Base-by-base conservation (phyloP, 129 eudicot genomes). In the Flaveria bidentis region DNA sequence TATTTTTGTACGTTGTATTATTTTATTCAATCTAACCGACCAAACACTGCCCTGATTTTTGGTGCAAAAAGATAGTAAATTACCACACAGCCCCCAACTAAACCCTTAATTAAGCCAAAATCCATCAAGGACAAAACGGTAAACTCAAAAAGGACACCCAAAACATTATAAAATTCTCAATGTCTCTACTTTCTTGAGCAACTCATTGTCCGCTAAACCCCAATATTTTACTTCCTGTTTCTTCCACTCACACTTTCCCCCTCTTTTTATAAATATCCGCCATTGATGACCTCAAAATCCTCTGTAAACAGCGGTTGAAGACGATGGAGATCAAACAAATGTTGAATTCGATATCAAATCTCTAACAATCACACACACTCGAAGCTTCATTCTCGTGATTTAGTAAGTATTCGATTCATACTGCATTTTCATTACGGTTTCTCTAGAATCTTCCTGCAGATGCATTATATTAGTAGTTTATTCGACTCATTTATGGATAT, bases 371-470 rank as follows among this genome's bases (percentile, higher is more conserved):
- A 18, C 51, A 22, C 67, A 42, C 55, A 73, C 67, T 33, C 52
- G 65, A 64, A 65, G 42, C 0, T 52, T 67, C 74, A 56, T 67
- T 76, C 56, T 69, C 26, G 42, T 65, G 26, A 20, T 66, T 69
- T 11, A 58, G 81, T 77, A 57, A 68, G 75, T 69, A 68, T 69
- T 77, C 76, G 69, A 23, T 68, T 69, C 69, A 55, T 5, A 63
- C 49, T 49, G 23, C 26, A 16, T 68, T 76, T 66, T 60, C 67
- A 66, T 51, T 52, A 30, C 65, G 73, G 3, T 76, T 71, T 67
- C 46, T 67, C 75, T 77, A 67, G 58, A 68, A 68, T 68, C 75
- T 77, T 77, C 75, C 39, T 68, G 81, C 75, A 68, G 25, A 75
- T 56, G 69, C 75, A 77, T 56, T 57, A 47, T 49, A 33, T 41